Percentiles rank a stretch among this genome's conserved stretches.
phyloP scores from a whole-genome alignment of 164 flowering plant species.

The Umbilicus rupestris region DNA sequence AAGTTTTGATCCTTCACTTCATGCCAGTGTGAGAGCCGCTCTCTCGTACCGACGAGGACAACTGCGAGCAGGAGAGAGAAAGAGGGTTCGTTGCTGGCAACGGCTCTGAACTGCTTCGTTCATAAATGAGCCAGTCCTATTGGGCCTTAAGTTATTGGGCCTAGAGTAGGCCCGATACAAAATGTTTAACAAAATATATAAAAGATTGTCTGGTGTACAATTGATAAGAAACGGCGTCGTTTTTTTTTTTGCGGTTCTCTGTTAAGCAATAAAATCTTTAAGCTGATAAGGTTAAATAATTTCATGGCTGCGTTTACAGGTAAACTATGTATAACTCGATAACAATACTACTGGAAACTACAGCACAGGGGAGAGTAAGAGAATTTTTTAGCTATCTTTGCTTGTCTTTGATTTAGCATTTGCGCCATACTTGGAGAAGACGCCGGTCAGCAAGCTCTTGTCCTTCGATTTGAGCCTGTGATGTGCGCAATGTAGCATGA shows the following conservation, averaged over 20 bases:
- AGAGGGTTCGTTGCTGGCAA: background rate
- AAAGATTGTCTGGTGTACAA: too few species aligned
- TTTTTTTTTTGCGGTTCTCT: too few species aligned
- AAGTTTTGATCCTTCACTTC: slow-evolving; percentile 10
- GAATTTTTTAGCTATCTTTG: slow-evolving; percentile 15
- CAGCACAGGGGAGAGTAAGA: background rate
- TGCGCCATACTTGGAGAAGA: slow-evolving; percentile 43
- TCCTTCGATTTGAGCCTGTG: slow-evolving; percentile 65
- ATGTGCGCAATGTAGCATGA: background rate
- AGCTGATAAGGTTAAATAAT: background rate
- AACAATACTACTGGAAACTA: background rate
- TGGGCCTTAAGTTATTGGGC: background rate
- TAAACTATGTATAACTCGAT: background rate
- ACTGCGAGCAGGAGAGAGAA: background rate
- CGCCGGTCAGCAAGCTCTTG: slow-evolving; percentile 50
- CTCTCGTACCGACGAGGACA: background rate
- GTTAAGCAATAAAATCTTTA: too few species aligned
- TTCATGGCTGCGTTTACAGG: background rate
- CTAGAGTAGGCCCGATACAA: background rate
- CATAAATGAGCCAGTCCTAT: background rate
- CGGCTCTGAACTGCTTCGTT: background rate
- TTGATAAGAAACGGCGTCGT: too few species aligned
- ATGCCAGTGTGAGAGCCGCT: slow-evolving; percentile 14
- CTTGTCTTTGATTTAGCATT: slow-evolving; percentile 17
- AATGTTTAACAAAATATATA: too few species aligned